A percentile compares a stretch with the other conserved stretches of the same genome.
phyloP scores from a whole-genome alignment of 108 stramenopile species.

The Skeletonema costatum region DNA sequence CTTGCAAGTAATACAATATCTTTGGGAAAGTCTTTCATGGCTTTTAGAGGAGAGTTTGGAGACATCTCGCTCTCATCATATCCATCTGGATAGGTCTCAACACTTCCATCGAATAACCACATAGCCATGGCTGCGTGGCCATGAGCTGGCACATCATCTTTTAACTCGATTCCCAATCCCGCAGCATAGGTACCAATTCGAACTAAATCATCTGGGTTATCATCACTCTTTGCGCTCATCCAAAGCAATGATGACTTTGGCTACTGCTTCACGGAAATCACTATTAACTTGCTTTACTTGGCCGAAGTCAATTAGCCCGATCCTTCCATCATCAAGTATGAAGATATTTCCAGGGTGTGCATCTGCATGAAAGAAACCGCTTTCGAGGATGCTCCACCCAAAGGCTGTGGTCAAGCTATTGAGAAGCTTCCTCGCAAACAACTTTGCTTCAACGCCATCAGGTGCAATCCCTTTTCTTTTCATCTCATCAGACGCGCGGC shows the following conservation, averaged over 20 bases:
- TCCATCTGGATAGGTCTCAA: slow-evolving; percentile 82
- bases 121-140: slow-evolving; percentile 87
- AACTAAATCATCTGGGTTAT: slow-evolving; percentile 67
- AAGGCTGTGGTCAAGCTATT: slow-evolving; percentile 84
- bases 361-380: slow-evolving; percentile 94
- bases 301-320: slow-evolving; percentile 95
- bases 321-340: slow-evolving; percentile 85
- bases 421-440: slow-evolving; percentile 85
- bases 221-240: slow-evolving; percentile 73
- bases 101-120: slow-evolving; percentile 91
- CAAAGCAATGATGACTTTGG: slow-evolving; percentile 91
- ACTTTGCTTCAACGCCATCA: slow-evolving; percentile 84
- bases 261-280: slow-evolving; percentile 75
- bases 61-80: slow-evolving; percentile 84
- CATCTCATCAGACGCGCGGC: slow-evolving; percentile 45
- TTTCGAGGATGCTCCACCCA: slow-evolving; percentile 87
- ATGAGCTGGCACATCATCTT: slow-evolving; percentile 69
- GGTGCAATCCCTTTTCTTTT: slow-evolving; percentile 77
- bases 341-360: slow-evolving; percentile 89
- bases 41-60: slow-evolving; percentile 89
- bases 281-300: slow-evolving; percentile 92
- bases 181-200: slow-evolving; percentile 72
- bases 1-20: slow-evolving; percentile 94
- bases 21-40: slow-evolving; percentile 89
- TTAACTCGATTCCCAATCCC: slow-evolving; percentile 85